These are phyloP conservation scores for Excoecaria agallocha DNA, from an alignment of 345 rosid genomes.

Conservation along the genomic window DNA sequence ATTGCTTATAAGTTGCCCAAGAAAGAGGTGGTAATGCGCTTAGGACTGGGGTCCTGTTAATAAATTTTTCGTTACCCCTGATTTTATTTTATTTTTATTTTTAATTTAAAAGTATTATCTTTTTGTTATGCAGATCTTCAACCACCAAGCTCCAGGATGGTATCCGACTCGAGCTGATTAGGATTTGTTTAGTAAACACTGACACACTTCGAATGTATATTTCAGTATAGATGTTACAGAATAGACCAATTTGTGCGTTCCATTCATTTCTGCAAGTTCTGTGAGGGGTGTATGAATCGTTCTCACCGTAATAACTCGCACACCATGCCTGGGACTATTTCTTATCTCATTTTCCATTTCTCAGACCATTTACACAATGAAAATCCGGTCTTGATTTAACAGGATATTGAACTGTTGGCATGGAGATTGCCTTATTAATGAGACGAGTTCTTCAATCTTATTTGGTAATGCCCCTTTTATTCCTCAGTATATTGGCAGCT, in stretches of 20 bases:
- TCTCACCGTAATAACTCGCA: too few relatives aligned
- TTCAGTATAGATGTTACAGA: neutral
- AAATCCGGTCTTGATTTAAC: too few relatives aligned
- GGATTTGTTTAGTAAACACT: neutral
- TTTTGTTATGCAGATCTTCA: conserved; percentile 1
- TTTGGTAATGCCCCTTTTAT: too few relatives aligned
- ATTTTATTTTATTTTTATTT: too few relatives aligned
- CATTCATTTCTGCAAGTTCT: too few relatives aligned
- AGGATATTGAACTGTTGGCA: too few relatives aligned
- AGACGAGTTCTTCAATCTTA: neutral
- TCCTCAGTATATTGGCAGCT: too few relatives aligned
- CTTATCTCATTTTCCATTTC: too few relatives aligned
- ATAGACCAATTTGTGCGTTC: neutral
- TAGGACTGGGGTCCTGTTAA: neutral
- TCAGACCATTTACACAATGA: too few relatives aligned
- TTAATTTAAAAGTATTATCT: neutral
- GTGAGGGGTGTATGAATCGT: too few relatives aligned
- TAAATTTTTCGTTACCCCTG: neutral
- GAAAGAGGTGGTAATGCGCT: neutral
- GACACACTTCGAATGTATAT: neutral
- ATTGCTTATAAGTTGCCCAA: neutral
- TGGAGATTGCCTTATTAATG: too few relatives aligned
- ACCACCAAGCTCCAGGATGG: neutral
- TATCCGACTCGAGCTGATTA: neutral
- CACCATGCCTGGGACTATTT: too few relatives aligned